A percentile compares a stretch with the other conserved stretches of the same genome.
phyloP scores from a whole-genome alignment of 768 basidiomycete species.

The Dacryopinax primogenitus region DNA sequence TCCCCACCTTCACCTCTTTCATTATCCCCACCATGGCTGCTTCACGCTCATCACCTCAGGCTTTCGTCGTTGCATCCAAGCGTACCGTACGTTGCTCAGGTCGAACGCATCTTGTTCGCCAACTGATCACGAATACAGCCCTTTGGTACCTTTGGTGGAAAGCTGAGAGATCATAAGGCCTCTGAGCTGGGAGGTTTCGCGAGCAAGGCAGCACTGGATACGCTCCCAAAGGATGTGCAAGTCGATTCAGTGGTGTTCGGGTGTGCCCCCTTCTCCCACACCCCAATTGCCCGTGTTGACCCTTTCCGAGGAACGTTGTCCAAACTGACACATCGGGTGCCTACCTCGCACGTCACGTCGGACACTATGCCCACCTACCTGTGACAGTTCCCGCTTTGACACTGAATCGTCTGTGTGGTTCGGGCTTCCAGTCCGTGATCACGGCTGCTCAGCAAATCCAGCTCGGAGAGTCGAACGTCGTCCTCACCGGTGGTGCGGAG shows the following conservation, averaged over 20 bases:
- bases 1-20: not conserved
- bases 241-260: constrained; percentile 32
- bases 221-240: constrained; percentile 26
- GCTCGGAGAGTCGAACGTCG: constrained; percentile 28
- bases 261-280: constrained; percentile 17
- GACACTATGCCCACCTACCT: constrained; percentile 27
- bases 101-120: not conserved
- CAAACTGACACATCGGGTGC: constrained; percentile 30
- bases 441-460: constrained; percentile 30
- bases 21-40: not conserved
- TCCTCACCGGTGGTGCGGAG: constrained; percentile 25
- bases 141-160: constrained; percentile 7
- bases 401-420: constrained; percentile 30
- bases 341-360: constrained; percentile 30
- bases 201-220: constrained; percentile 29
- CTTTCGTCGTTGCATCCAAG: not conserved
- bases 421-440: constrained; percentile 30
- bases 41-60: not conserved
- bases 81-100: not conserved
- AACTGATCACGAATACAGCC: not conserved
- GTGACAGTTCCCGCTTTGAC: constrained; percentile 29
- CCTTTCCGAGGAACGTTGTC: constrained; percentile 23
- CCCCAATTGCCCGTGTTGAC: not conserved
- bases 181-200: constrained; percentile 29
- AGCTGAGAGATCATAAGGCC: constrained; percentile 26